Conservation (phyloP, 1,284 basidiomycete genomes). For the Cryptococcus wingfieldii region DNA sequence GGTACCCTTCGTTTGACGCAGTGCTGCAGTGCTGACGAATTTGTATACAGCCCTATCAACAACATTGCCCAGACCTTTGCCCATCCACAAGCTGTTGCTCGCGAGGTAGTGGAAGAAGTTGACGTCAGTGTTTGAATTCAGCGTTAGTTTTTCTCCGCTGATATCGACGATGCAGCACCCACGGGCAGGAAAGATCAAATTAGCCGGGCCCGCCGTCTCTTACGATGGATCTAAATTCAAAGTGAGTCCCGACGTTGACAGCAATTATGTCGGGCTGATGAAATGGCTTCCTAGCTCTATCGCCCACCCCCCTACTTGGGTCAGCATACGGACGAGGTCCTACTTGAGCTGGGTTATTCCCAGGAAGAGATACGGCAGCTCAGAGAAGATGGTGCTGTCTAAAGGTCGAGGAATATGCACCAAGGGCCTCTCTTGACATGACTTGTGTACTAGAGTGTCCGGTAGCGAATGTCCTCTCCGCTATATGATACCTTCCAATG, state of each 20-base stretch:
- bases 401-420: neutral
- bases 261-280: neutral
- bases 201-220: constrained; percentile 78
- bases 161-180: constrained; percentile 56
- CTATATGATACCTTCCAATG: too few species aligned
- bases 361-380: constrained; percentile 60
- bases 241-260: constrained; percentile 14
- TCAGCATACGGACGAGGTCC: constrained; percentile 75
- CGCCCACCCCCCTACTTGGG: constrained; percentile 78
- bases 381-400: constrained; percentile 52
- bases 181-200: constrained; percentile 73
- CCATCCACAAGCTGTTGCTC: constrained; percentile 77
- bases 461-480: too few species aligned
- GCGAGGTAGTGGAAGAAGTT: constrained; percentile 60
- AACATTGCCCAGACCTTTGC: constrained; percentile 84
- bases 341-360: constrained; percentile 66
- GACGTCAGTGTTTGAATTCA: constrained; percentile 50
- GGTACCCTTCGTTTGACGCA: neutral
- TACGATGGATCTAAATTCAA: constrained; percentile 71
- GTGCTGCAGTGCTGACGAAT: neutral
- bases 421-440: too few species aligned
- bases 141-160: neutral
- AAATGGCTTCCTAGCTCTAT: constrained; percentile 52
- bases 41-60: constrained; percentile 67
- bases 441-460: too few species aligned